Evolutionary conservation across 2,329 filamentous ascomycete species (phyloP).

Genomic region (Aspergillus eucalypticola): DNA sequence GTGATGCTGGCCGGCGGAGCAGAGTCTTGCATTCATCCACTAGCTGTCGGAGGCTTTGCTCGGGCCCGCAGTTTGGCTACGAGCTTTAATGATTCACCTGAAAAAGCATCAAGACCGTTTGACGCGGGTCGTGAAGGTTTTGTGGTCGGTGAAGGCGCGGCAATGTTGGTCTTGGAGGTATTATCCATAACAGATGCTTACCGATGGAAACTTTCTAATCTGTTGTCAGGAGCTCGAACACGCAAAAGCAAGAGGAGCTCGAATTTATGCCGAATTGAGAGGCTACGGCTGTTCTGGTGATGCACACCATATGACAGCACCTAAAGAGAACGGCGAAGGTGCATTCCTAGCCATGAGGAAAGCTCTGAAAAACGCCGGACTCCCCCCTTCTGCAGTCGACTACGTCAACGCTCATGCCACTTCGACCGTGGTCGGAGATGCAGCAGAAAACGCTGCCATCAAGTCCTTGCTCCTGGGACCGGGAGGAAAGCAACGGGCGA

Average conservation of each 20-base stretch:
- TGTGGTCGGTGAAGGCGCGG: conserved; percentile 89
- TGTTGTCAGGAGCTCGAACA: conserved; percentile 71
- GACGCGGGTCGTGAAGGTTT: conserved; percentile 79
- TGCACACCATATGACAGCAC: conserved; percentile 91
- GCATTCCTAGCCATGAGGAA: conserved; percentile 82
- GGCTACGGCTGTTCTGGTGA: conserved; percentile 92
- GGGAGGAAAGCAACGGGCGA: conserved; percentile 62
- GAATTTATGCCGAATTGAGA: conserved; percentile 82
- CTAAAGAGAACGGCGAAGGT: conserved; percentile 76
- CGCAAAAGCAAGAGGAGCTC: conserved; percentile 73
- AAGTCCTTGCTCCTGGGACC: conserved; percentile 72
- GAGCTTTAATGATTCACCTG: conserved; percentile 71
- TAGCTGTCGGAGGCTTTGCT: conserved; percentile 89
- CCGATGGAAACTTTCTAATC: not conserved
- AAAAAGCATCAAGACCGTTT: conserved; percentile 78
- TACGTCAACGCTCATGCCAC: conserved; percentile 98
- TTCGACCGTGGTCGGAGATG: conserved; percentile 80
- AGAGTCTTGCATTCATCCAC: conserved; percentile 92
- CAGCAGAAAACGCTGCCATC: conserved; percentile 83
- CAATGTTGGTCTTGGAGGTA: conserved; percentile 79
- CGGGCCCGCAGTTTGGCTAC: conserved; percentile 84
- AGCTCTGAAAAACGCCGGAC: conserved; percentile 70
- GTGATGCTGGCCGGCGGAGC: conserved; percentile 96
- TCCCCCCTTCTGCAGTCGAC: conserved; percentile 71
- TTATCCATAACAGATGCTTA: conserved; percentile 3